Percentiles rank a stretch among this genome's conserved stretches.
Conservation (phyloP, 441 rosid genomes). For the Raphanus hybrid region DNA sequence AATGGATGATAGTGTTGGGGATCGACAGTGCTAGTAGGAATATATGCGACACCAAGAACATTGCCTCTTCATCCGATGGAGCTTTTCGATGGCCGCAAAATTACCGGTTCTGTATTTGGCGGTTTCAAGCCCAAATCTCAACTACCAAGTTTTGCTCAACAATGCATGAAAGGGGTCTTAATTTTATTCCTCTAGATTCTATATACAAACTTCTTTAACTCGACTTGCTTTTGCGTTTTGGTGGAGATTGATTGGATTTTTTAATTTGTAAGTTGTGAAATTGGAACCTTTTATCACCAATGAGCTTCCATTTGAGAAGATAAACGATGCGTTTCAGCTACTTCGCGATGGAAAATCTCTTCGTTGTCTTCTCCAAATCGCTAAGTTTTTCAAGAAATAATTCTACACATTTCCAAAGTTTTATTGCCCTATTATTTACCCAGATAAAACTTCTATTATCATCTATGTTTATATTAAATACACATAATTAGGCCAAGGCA, state of each 20-base stretch:
- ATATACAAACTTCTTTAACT: not conserved
- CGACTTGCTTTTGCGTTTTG: not conserved
- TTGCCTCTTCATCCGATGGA: conserved; percentile 46
- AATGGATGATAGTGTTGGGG: conserved; percentile 38
- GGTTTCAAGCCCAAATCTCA: conserved; percentile 43
- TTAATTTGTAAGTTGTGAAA: conserved; percentile 49
- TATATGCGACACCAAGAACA: conserved; percentile 38
- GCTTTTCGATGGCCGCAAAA: conserved; percentile 39
- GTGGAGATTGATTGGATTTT: not conserved
- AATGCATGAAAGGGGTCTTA: conserved; percentile 42
- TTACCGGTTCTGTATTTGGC: conserved; percentile 35
- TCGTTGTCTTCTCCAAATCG: conserved; percentile 46
- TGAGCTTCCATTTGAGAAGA: conserved; percentile 54
- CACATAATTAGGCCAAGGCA: no score
- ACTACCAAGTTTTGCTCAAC: conserved; percentile 34
- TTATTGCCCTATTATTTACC: not conserved
- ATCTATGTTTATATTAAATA: not conserved
- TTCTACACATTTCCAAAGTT: conserved; percentile 8
- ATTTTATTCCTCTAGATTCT: not conserved
- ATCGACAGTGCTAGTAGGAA: conserved; percentile 37
- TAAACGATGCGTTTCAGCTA: conserved; percentile 63
- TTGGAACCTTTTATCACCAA: conserved; percentile 61
- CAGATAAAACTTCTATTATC: not conserved
- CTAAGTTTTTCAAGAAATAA: conserved; percentile 38
- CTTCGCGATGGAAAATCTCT: conserved; percentile 57